Base-by-base conservation (phyloP, 805 yeast genomes). In the Barnettozyma populi region DNA sequence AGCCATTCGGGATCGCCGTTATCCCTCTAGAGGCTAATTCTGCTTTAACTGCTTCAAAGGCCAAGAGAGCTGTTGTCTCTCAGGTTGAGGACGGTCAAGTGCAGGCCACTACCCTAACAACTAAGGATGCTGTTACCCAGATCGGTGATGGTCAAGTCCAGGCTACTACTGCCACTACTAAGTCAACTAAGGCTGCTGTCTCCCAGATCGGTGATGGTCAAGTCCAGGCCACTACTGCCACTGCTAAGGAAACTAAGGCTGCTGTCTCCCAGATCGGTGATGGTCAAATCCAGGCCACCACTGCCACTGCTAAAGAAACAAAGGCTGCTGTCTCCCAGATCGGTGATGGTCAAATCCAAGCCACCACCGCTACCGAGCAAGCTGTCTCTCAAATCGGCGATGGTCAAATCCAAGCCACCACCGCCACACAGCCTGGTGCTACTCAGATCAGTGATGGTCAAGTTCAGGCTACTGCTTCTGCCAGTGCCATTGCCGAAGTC, bases 1-100 rank as follows among this genome's bases (percentile, higher is more conserved):
- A 69, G 43, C 62, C 75, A 43, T 84, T 84, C 59, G 92, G 90
- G 70, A 83, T 84, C 59, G 85, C 84, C 50, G 79, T 84, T 53
- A 68, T 72, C 53, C 77, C 84, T 51, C 56, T 46, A 32, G 18
- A 39, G 39, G 4, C 20, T 19, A 34, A 48, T n/a, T 53, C 74
- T 31, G 62, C 68, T 24, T 50, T 67, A 45, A 65, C 72, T 40
- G 59, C 68, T 70, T 60, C 65, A 63, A 64, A 67, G 50, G 66
- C 68, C 14, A 72, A 70, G 45, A 45, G 57, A 27, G 46, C 51
- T 23, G 41, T 37, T 13, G 41, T 37, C 18, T 37, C 41, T 10
- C 41, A 46, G 27, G 32, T 42, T 31, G 43, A 46, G 20, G 46
- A 42, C 37, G 49, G 49, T 32, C 51, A 48, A 44, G 31, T 48